These are phyloP conservation scores for Acarospora socialis DNA, from an alignment of 2,329 filamentous ascomycete species.

Conservation along the genomic window DNA sequence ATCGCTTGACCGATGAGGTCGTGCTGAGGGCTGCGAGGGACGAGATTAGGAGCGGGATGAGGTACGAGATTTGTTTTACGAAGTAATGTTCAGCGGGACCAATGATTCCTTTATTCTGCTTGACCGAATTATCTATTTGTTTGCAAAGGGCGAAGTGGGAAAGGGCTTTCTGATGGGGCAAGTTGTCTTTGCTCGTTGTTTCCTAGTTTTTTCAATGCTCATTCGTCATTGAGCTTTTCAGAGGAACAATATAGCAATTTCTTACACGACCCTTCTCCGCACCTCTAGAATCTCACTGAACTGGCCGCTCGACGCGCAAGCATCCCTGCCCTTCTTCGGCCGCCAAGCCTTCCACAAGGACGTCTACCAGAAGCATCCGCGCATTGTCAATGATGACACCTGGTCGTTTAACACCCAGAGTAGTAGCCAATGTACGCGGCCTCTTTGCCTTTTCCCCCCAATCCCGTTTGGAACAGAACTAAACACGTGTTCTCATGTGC, in stretches of 20 bases:
- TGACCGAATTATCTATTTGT: constrained; percentile 8
- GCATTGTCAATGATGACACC: constrained; percentile 45
- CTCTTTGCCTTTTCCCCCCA: no score
- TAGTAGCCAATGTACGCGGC: constrained; percentile 35
- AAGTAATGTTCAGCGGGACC: constrained; percentile 9
- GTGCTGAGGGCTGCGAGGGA: constrained; percentile 36
- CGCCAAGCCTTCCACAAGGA: constrained; percentile 41
- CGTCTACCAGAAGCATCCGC: constrained; percentile 36
- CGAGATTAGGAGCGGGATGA: constrained; percentile 41
- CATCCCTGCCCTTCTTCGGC: constrained; percentile 39
- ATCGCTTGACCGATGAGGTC: constrained; percentile 42
- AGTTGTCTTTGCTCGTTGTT: not conserved
- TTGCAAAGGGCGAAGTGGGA: not conserved
- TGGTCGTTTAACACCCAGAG: constrained; percentile 46
- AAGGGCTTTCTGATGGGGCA: not conserved
- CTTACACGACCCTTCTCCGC: constrained; percentile 12
- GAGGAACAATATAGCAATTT: no score
- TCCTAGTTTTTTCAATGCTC: no score
- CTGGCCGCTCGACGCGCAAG: constrained; percentile 43
- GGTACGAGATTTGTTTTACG: constrained; percentile 20
- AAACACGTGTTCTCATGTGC: no score
- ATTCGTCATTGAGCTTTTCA: no score
- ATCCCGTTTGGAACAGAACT: no score
- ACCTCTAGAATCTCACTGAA: constrained; percentile 41
- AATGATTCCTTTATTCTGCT: constrained; percentile 11